Base-by-base conservation (phyloP, 495 filamentous ascomycete genomes). In the Aspergillus indologenus region DNA sequence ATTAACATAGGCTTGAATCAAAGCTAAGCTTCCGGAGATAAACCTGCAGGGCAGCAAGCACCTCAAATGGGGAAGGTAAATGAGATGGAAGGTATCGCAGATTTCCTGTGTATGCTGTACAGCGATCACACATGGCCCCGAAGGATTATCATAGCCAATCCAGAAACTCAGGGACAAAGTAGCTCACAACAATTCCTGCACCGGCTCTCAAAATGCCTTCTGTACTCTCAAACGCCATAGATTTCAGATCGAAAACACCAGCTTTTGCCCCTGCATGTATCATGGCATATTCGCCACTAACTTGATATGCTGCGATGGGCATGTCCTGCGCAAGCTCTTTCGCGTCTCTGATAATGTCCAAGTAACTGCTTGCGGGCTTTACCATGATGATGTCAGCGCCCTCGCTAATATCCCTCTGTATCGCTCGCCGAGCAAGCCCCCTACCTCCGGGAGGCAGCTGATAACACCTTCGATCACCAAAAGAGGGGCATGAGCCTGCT, bases 381-480 rank as follows among this genome's bases (percentile, higher is more conserved):
- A 98, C 94, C 95, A 98, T 97, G 66, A 98, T 96, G 61, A 96
- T 91, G 70, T 98, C 94, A 17, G 94, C 94, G 21, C 94, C 94
- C 72, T 98, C 94, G 58, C 79, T 80, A 48, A 98, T 91, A 68
- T 98, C 94, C 59, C 95, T 83, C 43, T 83, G 74, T 57, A 98
- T 98, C 17, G 95, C 95, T 56, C 94, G 87, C 49, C 93, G 86
- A 23, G 94, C 94, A 56, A 98, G 84, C n/a, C 94, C 94, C 20
- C 93, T 85, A 19, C 91, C 94, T 48, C 90, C 90, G 0, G 92
- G 90, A 0, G 94, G 94, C 3, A 98, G 81, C 73, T 98, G 94
- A 74, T 98, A 98, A 83, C 95, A 98, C 63, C 87, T 86, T 58
- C 94, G 85, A 71, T 98, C 94, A 47, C 94, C 94, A 70, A 98